phyloP scores from a whole-genome alignment of 2,329 filamentous ascomycete species.

The Penicillium hordei region DNA sequence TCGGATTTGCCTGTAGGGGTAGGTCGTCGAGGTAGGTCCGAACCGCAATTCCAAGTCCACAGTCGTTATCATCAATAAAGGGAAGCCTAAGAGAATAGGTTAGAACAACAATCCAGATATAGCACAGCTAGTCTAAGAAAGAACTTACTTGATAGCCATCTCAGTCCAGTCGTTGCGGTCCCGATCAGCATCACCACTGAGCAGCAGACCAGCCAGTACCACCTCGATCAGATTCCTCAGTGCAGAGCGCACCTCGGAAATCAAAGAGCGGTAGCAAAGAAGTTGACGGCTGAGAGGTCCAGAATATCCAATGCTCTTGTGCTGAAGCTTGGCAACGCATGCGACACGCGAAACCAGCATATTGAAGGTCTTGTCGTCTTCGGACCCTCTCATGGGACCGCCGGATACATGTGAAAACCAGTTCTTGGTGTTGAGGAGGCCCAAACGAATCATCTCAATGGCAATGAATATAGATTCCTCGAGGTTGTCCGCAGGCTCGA shows the following conservation, averaged over 20 bases:
- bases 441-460: slow-evolving; percentile 79
- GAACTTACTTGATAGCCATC: slow-evolving; percentile 68
- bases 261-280: slow-evolving; percentile 80
- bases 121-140: background rate
- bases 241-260: slow-evolving; percentile 73
- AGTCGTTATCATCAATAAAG: slow-evolving; percentile 48
- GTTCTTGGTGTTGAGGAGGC: slow-evolving; percentile 71
- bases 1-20: slow-evolving; percentile 57
- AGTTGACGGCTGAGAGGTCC: slow-evolving; percentile 89
- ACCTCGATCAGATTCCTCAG: slow-evolving; percentile 84
- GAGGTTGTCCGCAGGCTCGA: slow-evolving; percentile 59
- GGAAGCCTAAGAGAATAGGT: slow-evolving; percentile 36
- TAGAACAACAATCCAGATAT: background rate
- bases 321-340: slow-evolving; percentile 76
- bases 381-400: slow-evolving; percentile 60
- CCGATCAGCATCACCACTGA: slow-evolving; percentile 75
- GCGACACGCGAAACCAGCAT: slow-evolving; percentile 84
- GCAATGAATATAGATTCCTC: slow-evolving; percentile 80
- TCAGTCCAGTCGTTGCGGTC: slow-evolving; percentile 65
- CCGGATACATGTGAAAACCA: slow-evolving; percentile 60
- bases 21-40: slow-evolving; percentile 54
- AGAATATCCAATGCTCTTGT: slow-evolving; percentile 86
- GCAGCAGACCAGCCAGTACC: slow-evolving; percentile 73
- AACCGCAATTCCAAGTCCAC: slow-evolving; percentile 49
- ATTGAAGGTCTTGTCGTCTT: slow-evolving; percentile 74